These are phyloP conservation scores for Globisporangium lucens DNA, from an alignment of 352 stramenopile genomes.

Conservation along the genomic window DNA sequence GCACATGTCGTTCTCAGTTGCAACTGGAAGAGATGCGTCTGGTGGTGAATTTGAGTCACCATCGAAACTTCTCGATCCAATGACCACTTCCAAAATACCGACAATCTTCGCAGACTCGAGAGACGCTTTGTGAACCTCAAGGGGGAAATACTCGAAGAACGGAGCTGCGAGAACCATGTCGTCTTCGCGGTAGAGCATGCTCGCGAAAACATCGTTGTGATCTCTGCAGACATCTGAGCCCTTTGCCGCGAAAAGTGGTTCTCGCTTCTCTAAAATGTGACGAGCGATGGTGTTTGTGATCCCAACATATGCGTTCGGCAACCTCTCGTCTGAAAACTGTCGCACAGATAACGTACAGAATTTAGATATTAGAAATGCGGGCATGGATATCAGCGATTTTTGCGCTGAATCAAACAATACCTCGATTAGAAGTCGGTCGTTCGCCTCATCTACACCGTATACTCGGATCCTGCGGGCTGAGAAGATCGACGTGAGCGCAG, in stretches of 20 bases:
- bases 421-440: slow-evolving; percentile 52
- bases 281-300: slow-evolving; percentile 33
- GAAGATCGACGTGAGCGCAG: slow-evolving; percentile 52
- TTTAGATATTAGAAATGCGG: background rate
- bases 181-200: slow-evolving; percentile 33
- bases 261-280: slow-evolving; percentile 31
- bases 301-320: slow-evolving; percentile 35
- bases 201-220: slow-evolving; percentile 22
- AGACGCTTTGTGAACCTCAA: slow-evolving; percentile 20
- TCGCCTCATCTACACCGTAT: slow-evolving; percentile 49
- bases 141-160: slow-evolving; percentile 47
- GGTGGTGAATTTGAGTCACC: background rate
- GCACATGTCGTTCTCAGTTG: slow-evolving; percentile 56
- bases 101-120: slow-evolving; percentile 36
- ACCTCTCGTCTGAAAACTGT: slow-evolving; percentile 59
- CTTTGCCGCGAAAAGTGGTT: slow-evolving; percentile 11
- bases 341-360: background rate
- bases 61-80: slow-evolving; percentile 21
- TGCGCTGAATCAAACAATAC: slow-evolving; percentile 21
- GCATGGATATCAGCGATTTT: background rate
- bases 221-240: slow-evolving; percentile 15
- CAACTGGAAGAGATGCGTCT: slow-evolving; percentile 4
- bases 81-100: slow-evolving; percentile 63
- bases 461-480: slow-evolving; percentile 54
- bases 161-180: slow-evolving; percentile 40